A percentile compares a stretch with the other conserved stretches of the same genome.
Conservation (phyloP, 2,329 filamentous ascomycete species). For the Emergomyces pasteurianus region DNA sequence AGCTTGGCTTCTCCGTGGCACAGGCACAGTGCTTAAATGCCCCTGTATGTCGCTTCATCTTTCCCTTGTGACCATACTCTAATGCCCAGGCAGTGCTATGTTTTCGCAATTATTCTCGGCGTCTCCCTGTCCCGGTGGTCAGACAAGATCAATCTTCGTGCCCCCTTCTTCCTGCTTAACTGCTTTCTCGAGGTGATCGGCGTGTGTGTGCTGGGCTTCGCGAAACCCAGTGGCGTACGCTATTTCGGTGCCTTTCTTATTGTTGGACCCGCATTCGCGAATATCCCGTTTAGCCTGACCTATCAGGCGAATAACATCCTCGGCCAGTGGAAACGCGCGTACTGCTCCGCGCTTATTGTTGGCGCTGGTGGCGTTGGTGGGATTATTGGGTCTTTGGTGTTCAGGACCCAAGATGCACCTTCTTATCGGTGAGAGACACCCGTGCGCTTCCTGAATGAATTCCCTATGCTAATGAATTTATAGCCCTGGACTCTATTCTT, state of each 20-base stretch:
- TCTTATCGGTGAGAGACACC: background rate
- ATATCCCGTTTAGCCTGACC: background rate
- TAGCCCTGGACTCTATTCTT: too few species aligned
- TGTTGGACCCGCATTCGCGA: background rate
- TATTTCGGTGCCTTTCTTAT: slow-evolving; percentile 13
- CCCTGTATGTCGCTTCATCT: too few species aligned
- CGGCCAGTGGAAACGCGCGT: background rate
- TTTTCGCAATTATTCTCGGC: too few species aligned
- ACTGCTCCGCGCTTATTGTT: background rate
- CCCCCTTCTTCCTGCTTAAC: slow-evolving; percentile 4
- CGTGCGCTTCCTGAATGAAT: too few species aligned
- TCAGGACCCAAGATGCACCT: background rate
- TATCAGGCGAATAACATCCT: background rate
- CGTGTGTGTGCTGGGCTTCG: slow-evolving; percentile 11
- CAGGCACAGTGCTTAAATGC: slow-evolving; percentile 3
- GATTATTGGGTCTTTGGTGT: background rate
- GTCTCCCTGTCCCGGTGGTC: too few species aligned
- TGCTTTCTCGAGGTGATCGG: slow-evolving; percentile 22
- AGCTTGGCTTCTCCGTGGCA: slow-evolving; percentile 21
- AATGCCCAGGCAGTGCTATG: too few species aligned
- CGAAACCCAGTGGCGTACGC: slow-evolving; percentile 3
- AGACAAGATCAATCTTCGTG: slow-evolving; percentile 16
- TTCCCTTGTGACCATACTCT: too few species aligned
- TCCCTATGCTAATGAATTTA: too few species aligned
- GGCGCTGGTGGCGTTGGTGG: background rate